Evolutionary conservation across 306 rosid genomes (phyloP).

Genomic region (Medicago lupulina): DNA sequence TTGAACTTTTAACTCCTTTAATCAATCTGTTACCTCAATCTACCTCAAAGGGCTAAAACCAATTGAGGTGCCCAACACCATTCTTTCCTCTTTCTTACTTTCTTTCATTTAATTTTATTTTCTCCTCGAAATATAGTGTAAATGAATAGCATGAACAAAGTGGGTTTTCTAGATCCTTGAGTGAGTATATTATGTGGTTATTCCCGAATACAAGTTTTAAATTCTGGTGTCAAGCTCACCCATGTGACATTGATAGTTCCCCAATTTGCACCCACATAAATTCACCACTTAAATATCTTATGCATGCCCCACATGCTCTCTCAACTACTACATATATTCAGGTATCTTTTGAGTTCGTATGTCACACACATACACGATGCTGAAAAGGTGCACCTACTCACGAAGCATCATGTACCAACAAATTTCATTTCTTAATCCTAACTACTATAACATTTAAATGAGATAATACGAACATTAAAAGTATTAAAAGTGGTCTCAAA

Average conservation of each 20-base stretch:
- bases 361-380: conserved; percentile 15
- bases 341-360: conserved; percentile 21
- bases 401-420: conserved; percentile 31
- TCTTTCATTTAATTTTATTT: too few relatives aligned
- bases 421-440: conserved; percentile 23
- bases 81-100: too few relatives aligned
- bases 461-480: background rate
- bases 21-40: too few relatives aligned
- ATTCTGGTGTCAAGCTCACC: conserved; percentile 38
- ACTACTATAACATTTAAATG: background rate
- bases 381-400: conserved; percentile 20
- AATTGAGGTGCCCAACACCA: too few relatives aligned
- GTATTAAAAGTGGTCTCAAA: background rate
- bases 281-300: conserved; percentile 39
- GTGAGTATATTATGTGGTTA: background rate
- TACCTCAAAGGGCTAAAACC: too few relatives aligned
- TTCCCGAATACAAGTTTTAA: conserved; percentile 17
- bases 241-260: conserved; percentile 53
- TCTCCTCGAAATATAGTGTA: background rate
- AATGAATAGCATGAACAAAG: background rate
- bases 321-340: conserved; percentile 25
- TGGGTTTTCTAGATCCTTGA: background rate
- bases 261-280: conserved; percentile 46
- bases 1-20: too few relatives aligned
- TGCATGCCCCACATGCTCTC: conserved; percentile 53